Evolutionary conservation across 73 alveolate genomes (phyloP).

Genomic region (Durusdinium trenchii): DNA sequence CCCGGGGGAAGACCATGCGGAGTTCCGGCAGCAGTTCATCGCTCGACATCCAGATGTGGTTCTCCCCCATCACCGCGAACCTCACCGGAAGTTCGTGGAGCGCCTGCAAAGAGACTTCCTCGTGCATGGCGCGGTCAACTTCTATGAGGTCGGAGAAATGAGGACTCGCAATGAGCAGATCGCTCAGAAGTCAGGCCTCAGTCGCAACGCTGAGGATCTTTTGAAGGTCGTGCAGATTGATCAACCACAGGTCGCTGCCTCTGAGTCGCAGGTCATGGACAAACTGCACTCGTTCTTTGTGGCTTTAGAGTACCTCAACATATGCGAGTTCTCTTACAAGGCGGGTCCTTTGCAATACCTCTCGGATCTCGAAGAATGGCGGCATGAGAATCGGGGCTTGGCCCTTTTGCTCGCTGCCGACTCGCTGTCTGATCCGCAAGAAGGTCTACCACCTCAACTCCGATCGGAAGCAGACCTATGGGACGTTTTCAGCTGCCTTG

Average conservation of each 20-base stretch:
- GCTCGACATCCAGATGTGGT: not conserved
- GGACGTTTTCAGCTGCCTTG: not conserved
- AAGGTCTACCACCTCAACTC: not conserved
- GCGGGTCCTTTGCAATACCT: not conserved
- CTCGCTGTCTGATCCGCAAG: not conserved
- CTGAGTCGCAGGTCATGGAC: not conserved
- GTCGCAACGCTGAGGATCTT: not conserved
- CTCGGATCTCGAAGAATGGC: not conserved
- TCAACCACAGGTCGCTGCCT: not conserved
- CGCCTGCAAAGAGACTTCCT: not conserved
- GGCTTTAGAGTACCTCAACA: too few species aligned
- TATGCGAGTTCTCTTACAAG: not conserved
- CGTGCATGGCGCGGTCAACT: not conserved
- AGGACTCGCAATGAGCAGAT: not conserved
- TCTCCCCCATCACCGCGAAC: not conserved
- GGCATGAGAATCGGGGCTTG: not conserved
- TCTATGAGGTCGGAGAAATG: constrained; percentile 42
- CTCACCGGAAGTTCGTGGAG: too few species aligned
- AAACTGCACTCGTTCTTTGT: not conserved
- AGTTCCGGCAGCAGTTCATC: not conserved
- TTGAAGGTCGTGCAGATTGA: not conserved
- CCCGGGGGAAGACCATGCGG: too few species aligned
- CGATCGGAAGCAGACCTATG: not conserved
- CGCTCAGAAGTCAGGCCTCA: not conserved
- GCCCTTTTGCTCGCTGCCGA: not conserved